phyloP scores from a whole-genome alignment of 192 early-diverging fungal species.

The Umbelopsis sp. region DNA sequence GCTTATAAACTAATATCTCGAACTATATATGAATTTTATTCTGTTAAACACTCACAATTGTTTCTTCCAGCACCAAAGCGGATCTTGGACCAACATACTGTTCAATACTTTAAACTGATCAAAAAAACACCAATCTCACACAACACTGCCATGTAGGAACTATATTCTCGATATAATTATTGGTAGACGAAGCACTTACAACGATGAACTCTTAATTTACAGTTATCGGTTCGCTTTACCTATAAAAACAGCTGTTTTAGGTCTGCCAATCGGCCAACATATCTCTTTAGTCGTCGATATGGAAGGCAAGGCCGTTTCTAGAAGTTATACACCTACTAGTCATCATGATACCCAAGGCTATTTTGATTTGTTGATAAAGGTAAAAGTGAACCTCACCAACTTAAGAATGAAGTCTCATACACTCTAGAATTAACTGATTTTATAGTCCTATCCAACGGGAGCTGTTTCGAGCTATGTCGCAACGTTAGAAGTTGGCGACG shows the following conservation, averaged over 20 bases:
- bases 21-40: background rate
- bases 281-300: constrained; percentile 25
- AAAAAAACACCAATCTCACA: constrained; percentile 16
- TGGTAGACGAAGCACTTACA: too few species aligned
- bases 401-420: background rate
- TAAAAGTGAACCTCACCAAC: background rate
- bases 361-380: constrained; percentile 77
- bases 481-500: constrained; percentile 65
- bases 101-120: constrained; percentile 28
- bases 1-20: background rate
- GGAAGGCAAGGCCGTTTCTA: constrained; percentile 26
- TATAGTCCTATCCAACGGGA: constrained; percentile 56
- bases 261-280: constrained; percentile 83
- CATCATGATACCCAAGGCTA: constrained; percentile 49
- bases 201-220: background rate
- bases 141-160: constrained; percentile 27
- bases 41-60: background rate
- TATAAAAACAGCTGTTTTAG: constrained; percentile 56
- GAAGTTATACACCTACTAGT: constrained; percentile 68
- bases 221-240: constrained; percentile 87
- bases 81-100: constrained; percentile 23
- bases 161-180: background rate
- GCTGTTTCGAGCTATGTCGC: constrained; percentile 54
- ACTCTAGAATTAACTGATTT: background rate
- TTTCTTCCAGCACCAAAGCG: constrained; percentile 9